Evolutionary conservation across 495 filamentous ascomycete genomes (phyloP), one percentile per base, ranked within the genome.

Genomic region (Cetradonia linearis): DNA sequence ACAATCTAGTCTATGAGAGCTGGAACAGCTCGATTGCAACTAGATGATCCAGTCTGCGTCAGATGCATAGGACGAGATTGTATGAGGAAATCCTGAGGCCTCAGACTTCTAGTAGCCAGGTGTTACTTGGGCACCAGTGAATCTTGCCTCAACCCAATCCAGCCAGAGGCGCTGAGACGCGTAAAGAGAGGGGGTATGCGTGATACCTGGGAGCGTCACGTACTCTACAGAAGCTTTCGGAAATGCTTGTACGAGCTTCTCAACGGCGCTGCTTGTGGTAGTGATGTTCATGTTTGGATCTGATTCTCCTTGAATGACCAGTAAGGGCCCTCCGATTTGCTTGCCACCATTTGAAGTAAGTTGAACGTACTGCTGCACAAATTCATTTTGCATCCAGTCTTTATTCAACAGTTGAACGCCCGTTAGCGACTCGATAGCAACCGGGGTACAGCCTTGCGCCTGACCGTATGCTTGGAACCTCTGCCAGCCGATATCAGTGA

Each of bases 291-390:
- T 20, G 5, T 25, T 25, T 48, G 49, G 34, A 56, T 75, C 72
- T 14, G 61, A 61, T 9, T 63, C 68, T 9, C 75, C 76, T 49
- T 73, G 73, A 2, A 76, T 62, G 16, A 76, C 68, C 10, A 77
- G 67, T 60, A 78, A 56, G 20, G 74, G 73, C 1, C 71, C 72
- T n/a, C 61, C 62, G 37, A 77, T 68, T 1, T 66, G 44, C 31
- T 66, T 70, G 6, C 68, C 56, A 3, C 70, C 68, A 30, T 54
- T 67, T n/a, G 42, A 47, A 31, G 54, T 44, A 25, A 31, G 11
- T 1, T 65, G 57, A 23, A 58, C 55, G 13, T 58, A 62, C 30
- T 65, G 47, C 36, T 62, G 50, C 30, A 67, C 68, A 34, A 34
- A 59, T 18, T 65, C 59, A 38, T 60, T 38, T n/a, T 58, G 56